Evolutionary conservation across 129 eudicot species (phyloP), one percentile per base, ranked within the genome.

Genomic region (Pseudognaphalium luteoalbum): DNA sequence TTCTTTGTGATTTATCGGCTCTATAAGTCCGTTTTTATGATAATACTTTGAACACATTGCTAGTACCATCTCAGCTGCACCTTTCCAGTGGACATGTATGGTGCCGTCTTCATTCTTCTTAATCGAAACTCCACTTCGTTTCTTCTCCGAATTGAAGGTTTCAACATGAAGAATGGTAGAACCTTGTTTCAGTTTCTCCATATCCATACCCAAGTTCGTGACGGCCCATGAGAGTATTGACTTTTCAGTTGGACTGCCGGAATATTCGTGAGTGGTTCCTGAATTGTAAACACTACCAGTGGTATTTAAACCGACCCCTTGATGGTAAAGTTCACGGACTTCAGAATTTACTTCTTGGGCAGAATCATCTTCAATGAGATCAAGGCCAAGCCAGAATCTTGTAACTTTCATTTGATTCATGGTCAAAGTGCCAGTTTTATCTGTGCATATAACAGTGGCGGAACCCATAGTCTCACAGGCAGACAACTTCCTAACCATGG

Each of bases 201-300:
- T 83, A 76, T 86, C 88, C 89, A 89, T 81, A 2, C 80, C 80
- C 66, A 89, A 78, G 21, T 79, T 80, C 58, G 29, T 34, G 76
- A 81, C 81, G 34, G 96, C 91, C 96, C 96, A 89, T 3, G 83
- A 78, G 7, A 89, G 85, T 51, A 89, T 81, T 4, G 96, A 91
- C 25, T 87, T 89, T 76, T 87, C 96, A 11, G 96, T 89, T 4
- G 91, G 89, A 35, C 91, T 86, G 16, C 91, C 96, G 0, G 83
- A 86, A 62, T 77, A 80, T 84, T 86, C 91, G 3, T 76, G 76
- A 15, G 5, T 20, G 8, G 74, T 72, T 37, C 83, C 79, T 21
- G 87, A 71, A 61, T 74, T 82, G 54, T 77, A 80, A 37, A 86
- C 64, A 29, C 84, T 78, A 10, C 89, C 91, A 2, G 95, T 89